These are phyloP conservation scores for Suillus decipiens DNA, from an alignment of 768 basidiomycete species.

Conservation along the genomic window DNA sequence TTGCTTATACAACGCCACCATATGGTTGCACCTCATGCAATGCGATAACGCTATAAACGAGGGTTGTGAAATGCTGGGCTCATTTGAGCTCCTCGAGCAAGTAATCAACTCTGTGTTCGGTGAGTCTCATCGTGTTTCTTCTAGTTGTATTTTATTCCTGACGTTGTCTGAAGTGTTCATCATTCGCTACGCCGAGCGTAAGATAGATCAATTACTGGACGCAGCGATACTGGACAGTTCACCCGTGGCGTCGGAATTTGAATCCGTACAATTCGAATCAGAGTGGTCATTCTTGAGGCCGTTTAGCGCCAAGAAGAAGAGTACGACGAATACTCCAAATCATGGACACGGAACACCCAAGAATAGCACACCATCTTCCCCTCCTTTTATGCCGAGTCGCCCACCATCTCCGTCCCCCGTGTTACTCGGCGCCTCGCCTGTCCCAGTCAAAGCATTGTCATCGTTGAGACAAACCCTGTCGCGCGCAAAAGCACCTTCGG, in stretches of 20 bases:
- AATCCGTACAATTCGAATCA: constrained; percentile 88
- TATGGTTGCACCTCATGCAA: constrained; percentile 89
- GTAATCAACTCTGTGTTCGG: constrained; percentile 94
- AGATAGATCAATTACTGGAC: constrained; percentile 87
- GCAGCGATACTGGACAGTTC: constrained; percentile 80
- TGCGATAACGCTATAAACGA: constrained; percentile 79
- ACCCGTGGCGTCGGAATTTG: constrained; percentile 75
- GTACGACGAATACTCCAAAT: constrained; percentile 25
- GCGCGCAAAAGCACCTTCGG: constrained; percentile 48
- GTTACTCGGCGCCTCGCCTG: constrained; percentile 42
- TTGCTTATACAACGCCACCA: constrained; percentile 91
- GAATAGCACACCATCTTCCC: constrained; percentile 43
- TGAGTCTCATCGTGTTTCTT: constrained; percentile 34
- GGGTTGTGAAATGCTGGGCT: constrained; percentile 80
- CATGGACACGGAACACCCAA: constrained; percentile 31
- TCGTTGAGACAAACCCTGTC: constrained; percentile 70
- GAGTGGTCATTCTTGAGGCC: constrained; percentile 93
- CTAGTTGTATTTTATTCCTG: constrained; percentile 8
- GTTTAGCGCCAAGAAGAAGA: constrained; percentile 65
- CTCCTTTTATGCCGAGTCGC: constrained; percentile 48
- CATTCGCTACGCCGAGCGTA: constrained; percentile 87
- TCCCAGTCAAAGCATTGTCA: constrained; percentile 57
- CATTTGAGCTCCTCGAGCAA: constrained; percentile 87
- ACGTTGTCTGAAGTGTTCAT: constrained; percentile 71
- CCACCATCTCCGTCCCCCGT: constrained; percentile 56